phyloP scores from a whole-genome alignment of 768 basidiomycete species.

The Russula earlei region DNA sequence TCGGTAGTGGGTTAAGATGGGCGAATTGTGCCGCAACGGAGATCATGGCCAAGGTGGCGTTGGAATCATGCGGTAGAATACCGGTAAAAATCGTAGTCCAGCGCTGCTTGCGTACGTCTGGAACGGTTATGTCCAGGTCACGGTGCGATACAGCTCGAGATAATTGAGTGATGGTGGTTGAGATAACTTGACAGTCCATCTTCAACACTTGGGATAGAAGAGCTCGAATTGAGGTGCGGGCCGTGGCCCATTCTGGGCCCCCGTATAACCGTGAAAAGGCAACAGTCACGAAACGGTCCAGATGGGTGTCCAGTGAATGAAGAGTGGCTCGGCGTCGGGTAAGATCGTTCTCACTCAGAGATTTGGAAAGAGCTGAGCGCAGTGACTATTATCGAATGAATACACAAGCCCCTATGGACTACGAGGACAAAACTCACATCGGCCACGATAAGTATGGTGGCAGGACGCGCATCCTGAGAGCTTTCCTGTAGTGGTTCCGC shows the following conservation, averaged over 20 bases:
- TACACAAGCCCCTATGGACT: not conserved
- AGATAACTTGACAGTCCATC: slow-evolving; percentile 30
- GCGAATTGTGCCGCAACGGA: slow-evolving; percentile 47
- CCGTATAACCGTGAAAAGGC: slow-evolving; percentile 35
- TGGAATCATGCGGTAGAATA: slow-evolving; percentile 47
- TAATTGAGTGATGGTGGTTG: slow-evolving; percentile 27
- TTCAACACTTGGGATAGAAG: slow-evolving; percentile 31
- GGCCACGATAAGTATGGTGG: slow-evolving; percentile 49
- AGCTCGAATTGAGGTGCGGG: slow-evolving; percentile 33
- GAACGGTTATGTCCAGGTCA: slow-evolving; percentile 26
- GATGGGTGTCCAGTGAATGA: slow-evolving; percentile 43
- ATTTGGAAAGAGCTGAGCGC: slow-evolving; percentile 27
- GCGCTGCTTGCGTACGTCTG: slow-evolving; percentile 42
- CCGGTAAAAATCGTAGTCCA: slow-evolving; percentile 63
- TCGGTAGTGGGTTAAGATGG: slow-evolving; percentile 50
- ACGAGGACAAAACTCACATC: slow-evolving; percentile 40
- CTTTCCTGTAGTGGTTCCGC: slow-evolving; percentile 76
- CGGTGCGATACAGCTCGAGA: slow-evolving; percentile 32
- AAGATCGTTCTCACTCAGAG: slow-evolving; percentile 24
- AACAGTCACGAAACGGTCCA: slow-evolving; percentile 36
- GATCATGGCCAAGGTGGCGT: slow-evolving; percentile 51
- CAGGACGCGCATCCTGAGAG: slow-evolving; percentile 49
- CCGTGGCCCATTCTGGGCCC: slow-evolving; percentile 34
- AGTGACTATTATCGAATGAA: slow-evolving; percentile 25
- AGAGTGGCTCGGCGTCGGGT: slow-evolving; percentile 27